Evolutionary conservation across 208 protist genomes (phyloP), one percentile per base, ranked within the genome.

Genomic region (Tritrichomonas musculus): DNA sequence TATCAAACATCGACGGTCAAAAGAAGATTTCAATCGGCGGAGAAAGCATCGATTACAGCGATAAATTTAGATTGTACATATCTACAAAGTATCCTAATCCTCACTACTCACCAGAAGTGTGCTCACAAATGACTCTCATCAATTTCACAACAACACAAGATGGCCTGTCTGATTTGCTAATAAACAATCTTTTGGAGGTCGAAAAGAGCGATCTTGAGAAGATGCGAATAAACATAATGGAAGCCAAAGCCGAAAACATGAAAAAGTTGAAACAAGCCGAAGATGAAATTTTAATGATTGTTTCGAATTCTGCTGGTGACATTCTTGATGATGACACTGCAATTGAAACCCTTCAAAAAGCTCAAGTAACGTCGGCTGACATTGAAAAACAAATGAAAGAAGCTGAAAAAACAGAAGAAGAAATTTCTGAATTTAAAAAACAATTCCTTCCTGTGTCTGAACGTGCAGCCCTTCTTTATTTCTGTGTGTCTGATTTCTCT

Each of bases 81-180:
- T 98, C 99, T 96, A 99, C 98, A 41, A 99, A 99, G 95, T 96
- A 99, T 77, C 96, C 97, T 57, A 99, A 99, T 94, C 98, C 98
- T 22, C 97, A 98, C 94, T 99, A 99, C 96, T 97, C 97, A 60
- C 98, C 98, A 22, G 98, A 99, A 96, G 97, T 99, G 60, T 98
- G 98, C 20, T 98, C 98, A 17, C 97, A 99, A 96, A 98, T 97
- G 44, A 99, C 98, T 4, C 94, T 99, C 39, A 98, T 99, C 95
- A 99, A 99, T 96, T 99, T 99, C 95, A 99, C 98, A 96, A 98
- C 99, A 77, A 99, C 98, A 30, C 97, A 98, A 93, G 97, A 97
- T 39, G 98, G 98, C 92, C 96, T 99, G 66, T 98, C 99, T 95
- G 98, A 99, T 94, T 98, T 99, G 96, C 96, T 99, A 92, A 96